Conservation (phyloP, 768 basidiomycete species). For the Rhodotorula graminis region DNA sequence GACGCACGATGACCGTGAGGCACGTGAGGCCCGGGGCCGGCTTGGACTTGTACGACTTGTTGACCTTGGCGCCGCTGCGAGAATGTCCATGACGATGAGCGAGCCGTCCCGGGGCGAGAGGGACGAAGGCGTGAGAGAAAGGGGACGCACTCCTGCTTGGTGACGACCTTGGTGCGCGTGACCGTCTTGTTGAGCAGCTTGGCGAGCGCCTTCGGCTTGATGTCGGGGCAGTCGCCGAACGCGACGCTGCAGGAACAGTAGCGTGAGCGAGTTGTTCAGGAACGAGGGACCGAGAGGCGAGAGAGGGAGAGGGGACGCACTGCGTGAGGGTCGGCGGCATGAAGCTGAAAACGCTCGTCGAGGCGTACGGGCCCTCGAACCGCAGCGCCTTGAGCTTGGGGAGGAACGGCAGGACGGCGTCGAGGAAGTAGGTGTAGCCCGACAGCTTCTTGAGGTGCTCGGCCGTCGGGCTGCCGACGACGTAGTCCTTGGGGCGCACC, state of each 20-base stretch:
- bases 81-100: background rate
- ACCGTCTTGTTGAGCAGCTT: slow-evolving; percentile 21
- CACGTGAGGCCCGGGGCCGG: slow-evolving; percentile 15
- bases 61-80: slow-evolving; percentile 18
- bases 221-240: slow-evolving; percentile 10
- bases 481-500: slow-evolving; percentile 22
- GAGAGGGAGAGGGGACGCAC: slow-evolving; percentile 1
- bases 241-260: slow-evolving; percentile 14
- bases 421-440: slow-evolving; percentile 18
- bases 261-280: too few relatives aligned
- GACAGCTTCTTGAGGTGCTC: slow-evolving; percentile 1
- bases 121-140: too few relatives aligned
- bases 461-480: slow-evolving; percentile 1
- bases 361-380: slow-evolving; percentile 25
- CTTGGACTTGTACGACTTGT: slow-evolving; percentile 1
- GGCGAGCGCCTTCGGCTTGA: slow-evolving; percentile 16
- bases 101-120: too few relatives aligned
- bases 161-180: slow-evolving; percentile 4
- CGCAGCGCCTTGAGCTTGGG: slow-evolving; percentile 14
- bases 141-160: slow-evolving; percentile 13
- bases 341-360: slow-evolving; percentile 9
- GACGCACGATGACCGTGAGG: slow-evolving; percentile 14
- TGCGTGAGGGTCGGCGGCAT: slow-evolving; percentile 19
- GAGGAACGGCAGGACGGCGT: slow-evolving; percentile 21
- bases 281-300: background rate